Conservation (phyloP, 495 filamentous ascomycete species). For the Hypoxylon intermedium region DNA sequence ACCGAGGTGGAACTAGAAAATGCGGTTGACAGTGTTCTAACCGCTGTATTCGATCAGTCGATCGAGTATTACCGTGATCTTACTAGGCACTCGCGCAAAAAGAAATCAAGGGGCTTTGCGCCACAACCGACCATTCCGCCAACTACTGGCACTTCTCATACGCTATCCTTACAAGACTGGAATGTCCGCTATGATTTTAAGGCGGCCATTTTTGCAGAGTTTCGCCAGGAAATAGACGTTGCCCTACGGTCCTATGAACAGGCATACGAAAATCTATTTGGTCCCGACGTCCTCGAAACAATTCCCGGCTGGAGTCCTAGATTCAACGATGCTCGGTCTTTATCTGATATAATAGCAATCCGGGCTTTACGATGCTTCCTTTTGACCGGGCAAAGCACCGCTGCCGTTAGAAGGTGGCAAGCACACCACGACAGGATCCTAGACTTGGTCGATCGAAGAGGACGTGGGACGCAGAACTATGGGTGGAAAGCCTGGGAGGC, state of each 20-base stretch:
- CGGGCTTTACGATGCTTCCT: constrained; percentile 80
- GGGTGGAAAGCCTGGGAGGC: constrained; percentile 90
- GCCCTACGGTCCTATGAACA: constrained; percentile 82
- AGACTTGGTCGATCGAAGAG: constrained; percentile 79
- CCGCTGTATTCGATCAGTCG: constrained; percentile 67
- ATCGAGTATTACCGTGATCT: constrained; percentile 91
- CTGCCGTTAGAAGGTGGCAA: constrained; percentile 78
- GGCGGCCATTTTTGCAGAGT: constrained; percentile 86
- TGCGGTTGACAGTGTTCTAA: constrained; percentile 66
- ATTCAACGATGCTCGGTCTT: constrained; percentile 83
- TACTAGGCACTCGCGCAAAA: constrained; percentile 84
- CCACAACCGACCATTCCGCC: constrained; percentile 86
- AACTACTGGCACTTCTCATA: constrained; percentile 80
- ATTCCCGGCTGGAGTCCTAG: constrained; percentile 85
- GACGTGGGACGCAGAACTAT: constrained; percentile 81
- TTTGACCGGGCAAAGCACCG: constrained; percentile 74
- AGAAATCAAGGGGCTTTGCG: constrained; percentile 73
- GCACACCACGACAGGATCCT: constrained; percentile 71
- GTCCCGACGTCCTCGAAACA: constrained; percentile 80
- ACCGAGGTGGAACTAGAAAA: constrained; percentile 64
- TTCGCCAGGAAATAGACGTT: constrained; percentile 86
- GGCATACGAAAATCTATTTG: constrained; percentile 81
- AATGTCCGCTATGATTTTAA: constrained; percentile 93
- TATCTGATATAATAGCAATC: constrained; percentile 80
- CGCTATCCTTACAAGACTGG: constrained; percentile 84